phyloP scores from a whole-genome alignment of 1,139 yeast genomes.

The Yamadazyma mexicana region DNA sequence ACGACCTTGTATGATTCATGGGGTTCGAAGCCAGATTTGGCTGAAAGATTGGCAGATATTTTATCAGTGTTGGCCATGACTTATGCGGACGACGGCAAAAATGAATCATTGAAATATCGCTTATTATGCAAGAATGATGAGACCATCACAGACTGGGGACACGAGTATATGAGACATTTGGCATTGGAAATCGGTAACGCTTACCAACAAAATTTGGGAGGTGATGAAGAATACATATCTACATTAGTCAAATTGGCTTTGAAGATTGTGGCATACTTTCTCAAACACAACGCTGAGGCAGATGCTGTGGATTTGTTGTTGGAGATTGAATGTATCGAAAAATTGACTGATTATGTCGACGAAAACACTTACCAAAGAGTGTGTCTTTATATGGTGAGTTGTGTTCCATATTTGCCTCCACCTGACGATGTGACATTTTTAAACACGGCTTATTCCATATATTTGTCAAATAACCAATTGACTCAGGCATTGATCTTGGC shows the following conservation, averaged over 20 bases:
- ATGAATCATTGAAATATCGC: conserved; percentile 81
- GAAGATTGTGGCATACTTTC: conserved; percentile 83
- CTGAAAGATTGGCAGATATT: conserved; percentile 63
- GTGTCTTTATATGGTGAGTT: conserved; percentile 90
- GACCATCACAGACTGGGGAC: conserved; percentile 90
- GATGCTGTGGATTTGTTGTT: conserved; percentile 93
- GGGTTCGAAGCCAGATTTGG: conserved; percentile 31
- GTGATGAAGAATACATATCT: conserved; percentile 40
- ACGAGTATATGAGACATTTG: conserved; percentile 93
- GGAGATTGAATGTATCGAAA: conserved; percentile 86
- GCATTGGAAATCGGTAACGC: conserved; percentile 94
- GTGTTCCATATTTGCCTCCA: conserved; percentile 93
- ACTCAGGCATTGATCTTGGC: conserved; percentile 92
- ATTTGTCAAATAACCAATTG: conserved; percentile 73
- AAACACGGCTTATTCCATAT: conserved; percentile 88
- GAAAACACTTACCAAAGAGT: conserved; percentile 83
- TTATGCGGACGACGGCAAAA: conserved; percentile 78
- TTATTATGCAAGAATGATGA: conserved; percentile 54
- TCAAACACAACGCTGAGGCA: conserved; percentile 96
- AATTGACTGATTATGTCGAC: conserved; percentile 81
- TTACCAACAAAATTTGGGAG: conserved; percentile 66
- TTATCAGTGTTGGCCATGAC: conserved; percentile 96
- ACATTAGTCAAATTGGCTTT: conserved; percentile 66
- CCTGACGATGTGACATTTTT: conserved; percentile 89
- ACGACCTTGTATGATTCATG: conserved; percentile 68